Base-by-base conservation (phyloP, 129 eudicot species). In the Ambrosia artemisiifolia region DNA sequence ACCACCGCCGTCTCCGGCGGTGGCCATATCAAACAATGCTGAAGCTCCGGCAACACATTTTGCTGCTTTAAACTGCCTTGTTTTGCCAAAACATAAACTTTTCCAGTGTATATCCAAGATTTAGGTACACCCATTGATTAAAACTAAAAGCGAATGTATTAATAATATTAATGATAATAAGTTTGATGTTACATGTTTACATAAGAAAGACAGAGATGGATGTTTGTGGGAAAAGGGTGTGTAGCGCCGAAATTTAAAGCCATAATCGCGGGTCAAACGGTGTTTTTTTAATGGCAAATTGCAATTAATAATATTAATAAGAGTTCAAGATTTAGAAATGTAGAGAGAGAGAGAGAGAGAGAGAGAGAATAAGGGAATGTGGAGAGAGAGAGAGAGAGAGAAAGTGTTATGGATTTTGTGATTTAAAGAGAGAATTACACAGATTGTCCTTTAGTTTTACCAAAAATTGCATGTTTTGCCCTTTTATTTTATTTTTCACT, bases 91-190 rank as follows among this genome's bases (percentile, higher is more conserved):
- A 83, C 75, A 60, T 80, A 65, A 51, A 80, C 65, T 34, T 72
- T 79, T 4, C 84, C 85, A 32, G 73, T 77, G 42, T 75, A 74
- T 54, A 79, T 78, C 88, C 86, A 86, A 69, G 83, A 79, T 77
- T 86, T 83, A 0, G 79, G 71, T 53, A 78, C 76, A 47, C 77
- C 82, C 82, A 20, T 78, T 78, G 71, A 32, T 44, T 24, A 24
- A 0, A 24, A 24, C 28, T 50, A 65, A 78, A 63, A 70, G 5
- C 16, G 8, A 53, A 62, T 16, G 10, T 30, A 50, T 32, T 30
- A 19, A 11, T 42, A 11, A 47, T 20, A 32, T 48, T 54, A 5
- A 40, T 40, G 6, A 6, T 40, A 36, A 36, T 36, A 40, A 77
- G 55, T 78, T 78, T 78, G 77, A 78, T 78, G 53, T 78, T 78